Percentiles rank a stretch among this genome's conserved stretches.
phyloP scores from a whole-genome alignment of 495 filamentous ascomycete genomes.

The Aspergillus panamensis region DNA sequence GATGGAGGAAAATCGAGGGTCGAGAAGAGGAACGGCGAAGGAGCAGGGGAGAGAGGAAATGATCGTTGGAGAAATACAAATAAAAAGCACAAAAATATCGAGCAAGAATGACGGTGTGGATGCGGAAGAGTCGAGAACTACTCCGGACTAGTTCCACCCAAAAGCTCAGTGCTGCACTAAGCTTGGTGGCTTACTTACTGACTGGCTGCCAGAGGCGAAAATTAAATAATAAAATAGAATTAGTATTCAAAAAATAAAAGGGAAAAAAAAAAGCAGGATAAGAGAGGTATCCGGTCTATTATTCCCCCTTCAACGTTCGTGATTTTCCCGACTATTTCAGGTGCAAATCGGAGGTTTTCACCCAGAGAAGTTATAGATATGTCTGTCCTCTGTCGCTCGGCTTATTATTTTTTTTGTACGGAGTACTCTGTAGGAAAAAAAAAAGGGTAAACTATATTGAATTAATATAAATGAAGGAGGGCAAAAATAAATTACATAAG shows the following conservation, averaged over 20 bases:
- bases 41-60: slow-evolving; percentile 16
- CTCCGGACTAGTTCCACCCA: slow-evolving; percentile 22
- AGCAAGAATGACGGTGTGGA: slow-evolving; percentile 36
- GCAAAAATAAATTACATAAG: neutral
- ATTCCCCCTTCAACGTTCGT: slow-evolving; percentile 6
- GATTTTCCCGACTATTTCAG: slow-evolving; percentile 6
- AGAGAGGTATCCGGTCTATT: neutral
- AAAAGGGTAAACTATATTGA: neutral
- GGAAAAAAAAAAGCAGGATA: neutral
- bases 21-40: slow-evolving; percentile 13
- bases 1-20: slow-evolving; percentile 13
- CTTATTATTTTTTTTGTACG: neutral
- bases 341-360: slow-evolving; percentile 19
- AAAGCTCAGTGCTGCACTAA: slow-evolving; percentile 16
- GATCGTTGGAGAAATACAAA: slow-evolving; percentile 24
- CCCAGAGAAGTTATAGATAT: neutral
- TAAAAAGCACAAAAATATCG: too few species aligned
- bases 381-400: neutral
- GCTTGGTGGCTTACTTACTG: slow-evolving; percentile 12
- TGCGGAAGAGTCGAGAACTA: slow-evolving; percentile 22
- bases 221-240: slow-evolving; percentile 8
- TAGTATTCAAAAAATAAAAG: slow-evolving; percentile 6
- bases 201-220: slow-evolving; percentile 15
- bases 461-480: neutral
- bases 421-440: too few species aligned